Percentiles rank a stretch among this genome's conserved stretches.
Conservation (phyloP, 192 early-diverging fungal species). For the Mortierella claussenii region DNA sequence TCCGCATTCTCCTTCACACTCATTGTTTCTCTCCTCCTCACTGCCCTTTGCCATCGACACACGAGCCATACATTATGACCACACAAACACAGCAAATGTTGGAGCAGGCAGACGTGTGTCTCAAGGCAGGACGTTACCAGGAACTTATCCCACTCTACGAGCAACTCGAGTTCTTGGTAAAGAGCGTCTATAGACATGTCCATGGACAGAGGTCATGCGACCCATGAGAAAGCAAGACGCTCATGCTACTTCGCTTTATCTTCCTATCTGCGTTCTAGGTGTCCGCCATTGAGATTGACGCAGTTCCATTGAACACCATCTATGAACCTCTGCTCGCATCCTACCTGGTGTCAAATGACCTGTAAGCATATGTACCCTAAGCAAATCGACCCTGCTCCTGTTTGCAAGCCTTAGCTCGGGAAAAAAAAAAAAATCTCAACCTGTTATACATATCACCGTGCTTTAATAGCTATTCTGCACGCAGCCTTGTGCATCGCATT, state of each 20-base stretch:
- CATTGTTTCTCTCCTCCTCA: not conserved
- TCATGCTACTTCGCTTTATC: too few relatives aligned
- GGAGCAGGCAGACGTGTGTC: conserved; percentile 30
- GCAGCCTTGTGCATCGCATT: conserved; percentile 28
- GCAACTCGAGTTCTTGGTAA: conserved; percentile 47
- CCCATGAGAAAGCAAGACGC: too few relatives aligned
- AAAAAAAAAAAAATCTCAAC: too few relatives aligned
- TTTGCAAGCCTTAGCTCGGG: too few relatives aligned
- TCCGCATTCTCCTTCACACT: not conserved
- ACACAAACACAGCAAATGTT: conserved; percentile 19
- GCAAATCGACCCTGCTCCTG: too few relatives aligned
- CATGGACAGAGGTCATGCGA: not conserved
- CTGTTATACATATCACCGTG: too few relatives aligned
- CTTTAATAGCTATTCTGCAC: conserved; percentile 39
- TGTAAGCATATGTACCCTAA: conserved; percentile 39
- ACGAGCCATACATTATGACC: conserved; percentile 12
- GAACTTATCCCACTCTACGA: conserved; percentile 52
- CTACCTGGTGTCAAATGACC: conserved; percentile 40
- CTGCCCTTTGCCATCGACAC: too few relatives aligned
- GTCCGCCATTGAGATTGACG: conserved; percentile 42
- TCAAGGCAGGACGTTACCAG: conserved; percentile 45
- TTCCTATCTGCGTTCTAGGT: conserved; percentile 18
- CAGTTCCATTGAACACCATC: conserved; percentile 43
- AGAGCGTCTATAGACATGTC: not conserved
- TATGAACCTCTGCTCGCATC: conserved; percentile 43